Conservation (phyloP, 2,329 filamentous ascomycete species). For the Verticillium longisporum region DNA sequence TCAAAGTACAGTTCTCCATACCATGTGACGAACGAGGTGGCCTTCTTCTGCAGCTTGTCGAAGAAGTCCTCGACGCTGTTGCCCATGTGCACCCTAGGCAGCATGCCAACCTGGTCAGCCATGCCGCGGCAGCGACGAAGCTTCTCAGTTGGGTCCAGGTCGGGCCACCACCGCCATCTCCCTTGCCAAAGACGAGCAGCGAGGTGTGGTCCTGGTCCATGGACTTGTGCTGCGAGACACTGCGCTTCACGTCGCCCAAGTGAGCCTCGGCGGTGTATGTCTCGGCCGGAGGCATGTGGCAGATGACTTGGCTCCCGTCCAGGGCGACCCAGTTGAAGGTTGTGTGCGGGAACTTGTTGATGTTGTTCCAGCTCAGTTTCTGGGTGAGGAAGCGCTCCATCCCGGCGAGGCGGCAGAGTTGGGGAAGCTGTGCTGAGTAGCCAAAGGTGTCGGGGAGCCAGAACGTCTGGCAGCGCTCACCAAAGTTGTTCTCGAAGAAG, state of each 20-base stretch:
- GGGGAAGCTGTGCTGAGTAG: conserved; percentile 90
- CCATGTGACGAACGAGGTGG: conserved; percentile 80
- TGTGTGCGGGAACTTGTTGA: conserved; percentile 97
- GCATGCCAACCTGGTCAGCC: conserved; percentile 73
- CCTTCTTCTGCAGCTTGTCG: conserved; percentile 73
- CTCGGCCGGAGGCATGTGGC: conserved; percentile 93
- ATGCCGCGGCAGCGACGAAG: conserved; percentile 86
- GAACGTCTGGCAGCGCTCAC: conserved; percentile 81
- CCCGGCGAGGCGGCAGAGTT: conserved; percentile 86
- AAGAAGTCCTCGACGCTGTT: conserved; percentile 94
- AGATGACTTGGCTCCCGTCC: conserved; percentile 93
- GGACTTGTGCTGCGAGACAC: conserved; percentile 87
- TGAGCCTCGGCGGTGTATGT: conserved; percentile 93
- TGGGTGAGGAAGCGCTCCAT: conserved; percentile 98
- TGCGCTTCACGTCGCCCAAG: conserved; percentile 89
- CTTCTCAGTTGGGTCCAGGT: conserved; percentile 95
- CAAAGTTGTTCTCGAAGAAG: conserved; percentile 91
- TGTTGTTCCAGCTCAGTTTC: conserved; percentile 99
- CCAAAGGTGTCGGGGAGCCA: conserved; percentile 99
- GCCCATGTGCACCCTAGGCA: conserved; percentile 85
- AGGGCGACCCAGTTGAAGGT: conserved; percentile 98
- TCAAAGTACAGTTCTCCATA: conserved; percentile 98
- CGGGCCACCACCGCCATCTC: conserved; percentile 90
- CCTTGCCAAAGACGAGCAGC: conserved; percentile 90
- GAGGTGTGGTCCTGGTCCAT: conserved; percentile 90